phyloP scores from a whole-genome alignment of 2,329 filamentous ascomycete species.

The Coniochaeta sp. region DNA sequence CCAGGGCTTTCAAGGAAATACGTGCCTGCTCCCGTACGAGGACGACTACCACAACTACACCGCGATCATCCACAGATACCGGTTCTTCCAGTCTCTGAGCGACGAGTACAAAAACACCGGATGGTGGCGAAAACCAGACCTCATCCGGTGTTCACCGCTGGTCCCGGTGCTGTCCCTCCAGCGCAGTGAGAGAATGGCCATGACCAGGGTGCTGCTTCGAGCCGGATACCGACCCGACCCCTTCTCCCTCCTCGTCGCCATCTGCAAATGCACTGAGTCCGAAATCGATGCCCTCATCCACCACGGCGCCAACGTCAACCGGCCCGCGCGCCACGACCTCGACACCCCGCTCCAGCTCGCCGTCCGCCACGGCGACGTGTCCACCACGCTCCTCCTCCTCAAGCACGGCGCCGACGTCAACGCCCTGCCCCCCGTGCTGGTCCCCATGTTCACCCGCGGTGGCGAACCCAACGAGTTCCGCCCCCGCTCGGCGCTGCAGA shows the following conservation, averaged over 20 bases:
- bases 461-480: background rate
- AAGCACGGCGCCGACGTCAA: slow-evolving; percentile 29
- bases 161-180: background rate
- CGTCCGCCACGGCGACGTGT: slow-evolving; percentile 33
- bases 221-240: background rate
- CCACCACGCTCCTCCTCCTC: slow-evolving; percentile 31
- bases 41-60: background rate
- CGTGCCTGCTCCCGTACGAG: background rate
- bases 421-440: slow-evolving; percentile 44
- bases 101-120: background rate
- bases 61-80: background rate
- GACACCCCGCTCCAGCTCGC: slow-evolving; percentile 38
- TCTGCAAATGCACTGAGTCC: background rate
- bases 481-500: background rate
- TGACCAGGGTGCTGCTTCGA: background rate
- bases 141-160: background rate
- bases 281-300: background rate
- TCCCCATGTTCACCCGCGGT: slow-evolving; percentile 29
- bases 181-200: no score
- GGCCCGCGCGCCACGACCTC: slow-evolving; percentile 11
- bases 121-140: background rate
- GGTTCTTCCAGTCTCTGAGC: background rate
- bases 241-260: background rate
- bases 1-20: background rate
- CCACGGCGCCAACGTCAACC: background rate